Percentiles rank a stretch among this genome's conserved stretches.
Evolutionary conservation across 2,329 filamentous ascomycete genomes (phyloP).

Genomic region (Plectosphaerella plurivora): DNA sequence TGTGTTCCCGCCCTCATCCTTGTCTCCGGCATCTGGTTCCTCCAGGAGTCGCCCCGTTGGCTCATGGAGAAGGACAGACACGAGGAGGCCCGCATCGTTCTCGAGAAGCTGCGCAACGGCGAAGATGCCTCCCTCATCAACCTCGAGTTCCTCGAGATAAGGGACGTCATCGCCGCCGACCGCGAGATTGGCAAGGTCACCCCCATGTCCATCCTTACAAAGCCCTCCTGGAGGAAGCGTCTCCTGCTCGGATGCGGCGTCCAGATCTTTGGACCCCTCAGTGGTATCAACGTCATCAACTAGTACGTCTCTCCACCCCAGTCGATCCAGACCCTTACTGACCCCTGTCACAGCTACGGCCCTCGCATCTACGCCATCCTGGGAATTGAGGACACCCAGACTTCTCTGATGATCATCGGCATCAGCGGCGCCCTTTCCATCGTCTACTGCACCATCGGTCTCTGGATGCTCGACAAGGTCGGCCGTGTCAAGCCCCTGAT

Average conservation of each 20-base stretch:
- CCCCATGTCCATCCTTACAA: slow-evolving; percentile 36
- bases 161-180: slow-evolving; percentile 30
- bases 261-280: slow-evolving; percentile 42
- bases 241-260: slow-evolving; percentile 41
- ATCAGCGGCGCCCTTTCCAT: slow-evolving; percentile 44
- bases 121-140: slow-evolving; percentile 27
- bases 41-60: slow-evolving; percentile 19
- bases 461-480: slow-evolving; percentile 38
- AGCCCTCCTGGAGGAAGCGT: slow-evolving; percentile 37
- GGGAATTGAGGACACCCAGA: slow-evolving; percentile 32
- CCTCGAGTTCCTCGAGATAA: slow-evolving; percentile 34
- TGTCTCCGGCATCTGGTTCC: slow-evolving; percentile 16
- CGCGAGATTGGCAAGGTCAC: slow-evolving; percentile 25
- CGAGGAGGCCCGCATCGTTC: slow-evolving; percentile 24
- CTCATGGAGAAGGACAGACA: slow-evolving; percentile 29
- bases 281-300: slow-evolving; percentile 29
- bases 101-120: slow-evolving; percentile 25
- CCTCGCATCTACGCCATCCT: slow-evolving; percentile 36
- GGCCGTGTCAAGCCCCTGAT: slow-evolving; percentile 44
- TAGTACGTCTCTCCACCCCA: slow-evolving; percentile 9
- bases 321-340: background rate
- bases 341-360: slow-evolving; percentile 13
- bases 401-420: slow-evolving; percentile 45
- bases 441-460: slow-evolving; percentile 41
- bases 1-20: slow-evolving; percentile 18